A percentile compares a stretch with the other conserved stretches of the same genome.
Conservation (phyloP, 2,329 filamentous ascomycete species). For the Zymoseptoria tritici region DNA sequence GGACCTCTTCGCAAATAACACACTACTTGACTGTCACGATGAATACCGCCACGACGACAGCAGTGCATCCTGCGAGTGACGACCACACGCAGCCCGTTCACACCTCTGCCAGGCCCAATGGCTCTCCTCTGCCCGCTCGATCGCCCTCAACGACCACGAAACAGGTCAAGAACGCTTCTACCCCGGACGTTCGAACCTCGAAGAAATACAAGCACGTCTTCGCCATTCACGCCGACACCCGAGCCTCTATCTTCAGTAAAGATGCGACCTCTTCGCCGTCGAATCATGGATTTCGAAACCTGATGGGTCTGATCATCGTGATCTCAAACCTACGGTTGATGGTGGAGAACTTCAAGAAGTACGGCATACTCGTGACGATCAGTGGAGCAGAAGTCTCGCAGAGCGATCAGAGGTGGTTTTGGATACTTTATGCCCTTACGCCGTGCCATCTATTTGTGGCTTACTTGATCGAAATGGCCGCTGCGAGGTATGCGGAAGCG, state of each 20-base stretch:
- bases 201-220: slow-evolving; percentile 87
- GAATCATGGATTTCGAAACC: slow-evolving; percentile 88
- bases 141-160: background rate
- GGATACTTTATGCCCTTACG: slow-evolving; percentile 72
- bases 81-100: background rate
- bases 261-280: slow-evolving; percentile 69
- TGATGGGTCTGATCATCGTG: slow-evolving; percentile 90
- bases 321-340: slow-evolving; percentile 89
- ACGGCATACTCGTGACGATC: slow-evolving; percentile 89
- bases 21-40: background rate
- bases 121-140: background rate
- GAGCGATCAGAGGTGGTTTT: slow-evolving; percentile 24
- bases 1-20: background rate
- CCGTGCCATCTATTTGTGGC: slow-evolving; percentile 87
- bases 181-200: slow-evolving; percentile 10
- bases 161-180: background rate
- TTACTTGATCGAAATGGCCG: slow-evolving; percentile 79
- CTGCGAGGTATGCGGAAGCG: slow-evolving; percentile 68
- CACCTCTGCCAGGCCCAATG: slow-evolving; percentile 1
- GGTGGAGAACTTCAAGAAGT: slow-evolving; percentile 96
- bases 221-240: slow-evolving; percentile 66
- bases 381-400: slow-evolving; percentile 40
- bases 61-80: slow-evolving; percentile 2
- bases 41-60: slow-evolving; percentile 4
- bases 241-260: slow-evolving; percentile 76